Percentiles rank a stretch among this genome's conserved stretches.
Evolutionary conservation across 139 green algal genomes (phyloP).

Genomic region (Yamagishiella unicocca): DNA sequence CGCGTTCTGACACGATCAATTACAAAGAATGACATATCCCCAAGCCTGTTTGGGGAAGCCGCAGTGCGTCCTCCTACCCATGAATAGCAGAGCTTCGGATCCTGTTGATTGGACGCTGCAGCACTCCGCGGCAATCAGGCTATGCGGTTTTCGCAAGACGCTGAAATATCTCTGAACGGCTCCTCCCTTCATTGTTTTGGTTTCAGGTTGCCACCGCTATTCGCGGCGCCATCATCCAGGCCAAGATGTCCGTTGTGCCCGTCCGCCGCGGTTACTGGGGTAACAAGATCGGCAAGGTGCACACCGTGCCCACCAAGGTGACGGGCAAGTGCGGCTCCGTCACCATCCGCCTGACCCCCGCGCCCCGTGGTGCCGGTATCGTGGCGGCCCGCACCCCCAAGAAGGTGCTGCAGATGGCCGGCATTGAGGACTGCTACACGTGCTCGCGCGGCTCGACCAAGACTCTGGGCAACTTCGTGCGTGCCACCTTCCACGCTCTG

Average conservation of each 20-base stretch:
- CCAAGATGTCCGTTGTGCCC: conserved; percentile 96
- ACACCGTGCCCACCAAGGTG: conserved; percentile 90
- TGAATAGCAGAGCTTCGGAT: too few species aligned
- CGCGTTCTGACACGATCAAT: too few species aligned
- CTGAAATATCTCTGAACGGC: too few species aligned
- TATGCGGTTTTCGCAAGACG: too few species aligned
- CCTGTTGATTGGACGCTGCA: too few species aligned
- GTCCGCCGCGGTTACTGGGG: conserved; percentile 99
- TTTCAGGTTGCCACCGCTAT: conserved; percentile 95
- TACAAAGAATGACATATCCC: too few species aligned
- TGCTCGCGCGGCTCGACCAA: conserved; percentile 93
- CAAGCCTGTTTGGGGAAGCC: too few species aligned
- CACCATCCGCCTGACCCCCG: conserved; percentile 96
- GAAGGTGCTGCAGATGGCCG: conserved; percentile 99
- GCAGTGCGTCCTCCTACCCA: too few species aligned
- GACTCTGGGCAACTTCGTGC: conserved; percentile 99
- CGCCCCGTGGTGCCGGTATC: conserved; percentile 97
- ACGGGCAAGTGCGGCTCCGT: conserved; percentile 98
- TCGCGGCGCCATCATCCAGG: conserved; percentile 97
- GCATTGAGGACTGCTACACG: conserved; percentile 99
- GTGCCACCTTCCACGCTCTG: conserved; percentile 76
- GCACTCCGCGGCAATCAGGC: too few species aligned
- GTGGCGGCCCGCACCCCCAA: conserved; percentile 97
- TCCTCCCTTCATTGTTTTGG: background rate
- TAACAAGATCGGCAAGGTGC: conserved; percentile 95